phyloP scores from a whole-genome alignment of 495 filamentous ascomycete genomes.

The Aspergillus biplanus region DNA sequence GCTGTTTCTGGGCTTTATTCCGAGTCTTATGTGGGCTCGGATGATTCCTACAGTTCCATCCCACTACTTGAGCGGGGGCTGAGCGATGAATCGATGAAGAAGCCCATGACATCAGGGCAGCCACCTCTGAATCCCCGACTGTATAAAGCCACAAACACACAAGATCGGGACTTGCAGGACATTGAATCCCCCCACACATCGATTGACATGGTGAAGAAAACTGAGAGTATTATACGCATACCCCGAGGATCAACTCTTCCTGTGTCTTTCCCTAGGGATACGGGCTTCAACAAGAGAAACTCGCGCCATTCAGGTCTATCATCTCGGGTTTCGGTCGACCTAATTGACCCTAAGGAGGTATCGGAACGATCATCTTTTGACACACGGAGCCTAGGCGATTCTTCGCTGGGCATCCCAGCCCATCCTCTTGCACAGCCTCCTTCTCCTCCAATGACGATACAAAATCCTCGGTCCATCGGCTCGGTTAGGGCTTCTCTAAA shows the following conservation, averaged over 20 bases:
- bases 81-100: slow-evolving; percentile 59
- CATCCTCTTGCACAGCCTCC: slow-evolving; percentile 75
- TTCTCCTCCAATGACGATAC: slow-evolving; percentile 77
- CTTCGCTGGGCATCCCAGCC: slow-evolving; percentile 56
- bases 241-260: slow-evolving; percentile 50
- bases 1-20: slow-evolving; percentile 41
- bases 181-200: slow-evolving; percentile 50
- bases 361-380: slow-evolving; percentile 39
- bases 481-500: slow-evolving; percentile 43
- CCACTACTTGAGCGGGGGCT: slow-evolving; percentile 76
- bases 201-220: slow-evolving; percentile 60
- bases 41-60: slow-evolving; percentile 76
- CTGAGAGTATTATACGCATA: slow-evolving; percentile 59
- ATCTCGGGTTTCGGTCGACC: slow-evolving; percentile 77
- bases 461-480: slow-evolving; percentile 57
- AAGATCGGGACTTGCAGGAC: slow-evolving; percentile 37
- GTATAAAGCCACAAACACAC: slow-evolving; percentile 24
- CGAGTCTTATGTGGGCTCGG: slow-evolving; percentile 53
- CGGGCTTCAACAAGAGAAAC: slow-evolving; percentile 60
- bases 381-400: slow-evolving; percentile 43
- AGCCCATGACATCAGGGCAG: slow-evolving; percentile 27
- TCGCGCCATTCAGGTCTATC: slow-evolving; percentile 72
- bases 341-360: slow-evolving; percentile 54
- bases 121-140: slow-evolving; percentile 2
- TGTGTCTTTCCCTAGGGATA: slow-evolving; percentile 42